A percentile compares a stretch with the other conserved stretches of the same genome.
Conservation (phyloP, 2,329 filamentous ascomycete species). For the Albifimbria verrucaria region DNA sequence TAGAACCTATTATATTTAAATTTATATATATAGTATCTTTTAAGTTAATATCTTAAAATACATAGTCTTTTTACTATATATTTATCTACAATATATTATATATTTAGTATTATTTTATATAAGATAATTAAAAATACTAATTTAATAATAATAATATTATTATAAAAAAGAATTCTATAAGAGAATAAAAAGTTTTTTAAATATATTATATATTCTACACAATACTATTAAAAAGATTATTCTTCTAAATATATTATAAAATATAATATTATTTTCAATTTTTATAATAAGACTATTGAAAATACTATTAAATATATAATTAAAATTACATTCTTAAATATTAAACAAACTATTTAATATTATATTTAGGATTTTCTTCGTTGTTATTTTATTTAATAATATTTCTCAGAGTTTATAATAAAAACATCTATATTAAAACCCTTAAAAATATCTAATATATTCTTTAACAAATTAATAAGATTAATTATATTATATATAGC, state of each 20-base stretch:
- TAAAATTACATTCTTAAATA: background rate
- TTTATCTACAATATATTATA: background rate
- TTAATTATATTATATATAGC: no score
- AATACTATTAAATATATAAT: background rate
- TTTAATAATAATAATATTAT: background rate
- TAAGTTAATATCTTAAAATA: background rate
- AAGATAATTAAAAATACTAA: background rate
- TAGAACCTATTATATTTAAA: background rate
- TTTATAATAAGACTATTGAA: background rate
- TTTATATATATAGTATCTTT: background rate
- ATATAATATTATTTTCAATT: background rate
- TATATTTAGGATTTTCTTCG: background rate
- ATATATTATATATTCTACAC: background rate
- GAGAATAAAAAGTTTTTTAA: background rate
- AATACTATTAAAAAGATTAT: background rate
- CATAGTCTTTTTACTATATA: background rate
- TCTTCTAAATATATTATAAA: background rate
- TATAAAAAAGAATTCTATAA: background rate
- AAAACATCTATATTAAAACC: background rate
- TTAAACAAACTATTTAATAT: background rate
- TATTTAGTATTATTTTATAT: background rate
- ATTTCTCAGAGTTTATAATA: background rate
- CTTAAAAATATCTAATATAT: background rate
- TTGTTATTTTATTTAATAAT: background rate
- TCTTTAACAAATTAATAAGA: background rate